Base-by-base conservation (phyloP, 768 basidiomycete genomes). In the Auriscalpium microsporum region DNA sequence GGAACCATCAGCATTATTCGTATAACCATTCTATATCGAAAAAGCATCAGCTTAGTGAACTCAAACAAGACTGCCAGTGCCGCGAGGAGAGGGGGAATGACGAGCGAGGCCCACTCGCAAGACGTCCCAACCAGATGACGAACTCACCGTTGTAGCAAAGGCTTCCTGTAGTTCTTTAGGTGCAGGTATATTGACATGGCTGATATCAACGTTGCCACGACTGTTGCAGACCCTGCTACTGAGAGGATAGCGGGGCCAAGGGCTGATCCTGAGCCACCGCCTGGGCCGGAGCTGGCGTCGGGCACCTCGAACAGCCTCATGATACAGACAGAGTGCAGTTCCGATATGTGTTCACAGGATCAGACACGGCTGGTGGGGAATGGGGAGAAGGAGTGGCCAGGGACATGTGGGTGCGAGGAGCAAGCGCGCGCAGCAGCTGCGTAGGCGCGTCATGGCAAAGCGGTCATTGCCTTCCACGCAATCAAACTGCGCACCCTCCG, bases 1-100 rank as follows among this genome's bases (percentile, higher is more conserved):
- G 95, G 95, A 6, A 90, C 90, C 94, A 97, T 97, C 62, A 97
- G 59, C 89, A 98, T 93, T 66, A 98, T 96, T 48, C 96, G 81
- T 45, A 96, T 78, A 49, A 95, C 94, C 80, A 90, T 88, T 60
- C 95, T 88, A 56, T 64, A 6, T 45, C 55, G 45, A n/a, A 16
- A 40, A 45, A 28, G 28, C 28, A 28, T 28, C 28, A 28, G 28
- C 7, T 28, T 7, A 3, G 28, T 7, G 28, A 4, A 7, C 2
- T 28, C 28, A 28, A 28, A 28, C 28, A 37, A 21, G n/a, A 16
- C 36, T 51, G 28, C 28, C 28, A 28, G 28, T 28, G 28, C 28
- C 28, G 7, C 28, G 28, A 28, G 28, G 28, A 4, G 28, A 28
- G 7, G 16, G 37, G 14, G 2, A 35, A 10, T 17, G 38, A 34